These are phyloP conservation scores for Neofusicoccum ribis DNA, from an alignment of 2,329 filamentous ascomycete species.

Conservation along the genomic window DNA sequence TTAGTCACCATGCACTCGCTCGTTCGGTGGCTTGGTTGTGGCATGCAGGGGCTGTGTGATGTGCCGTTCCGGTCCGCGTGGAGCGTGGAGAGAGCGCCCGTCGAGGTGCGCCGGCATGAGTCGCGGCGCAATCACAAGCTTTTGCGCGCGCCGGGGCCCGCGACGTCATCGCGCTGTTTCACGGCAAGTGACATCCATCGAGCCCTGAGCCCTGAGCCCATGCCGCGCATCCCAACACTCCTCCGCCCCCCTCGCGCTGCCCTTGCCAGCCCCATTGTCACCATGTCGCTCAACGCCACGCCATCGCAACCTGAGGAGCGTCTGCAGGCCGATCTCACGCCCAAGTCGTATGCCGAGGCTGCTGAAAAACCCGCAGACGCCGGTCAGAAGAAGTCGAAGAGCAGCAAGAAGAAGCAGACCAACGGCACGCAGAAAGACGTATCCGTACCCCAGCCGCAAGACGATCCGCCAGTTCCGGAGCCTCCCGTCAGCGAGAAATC, in stretches of 20 bases:
- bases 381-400: slow-evolving; percentile 4
- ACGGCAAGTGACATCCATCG: slow-evolving; percentile 6
- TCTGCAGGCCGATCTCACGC: slow-evolving; percentile 38
- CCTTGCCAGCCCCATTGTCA: slow-evolving; percentile 14
- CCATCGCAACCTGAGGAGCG: slow-evolving; percentile 43
- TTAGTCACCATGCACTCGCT: background rate
- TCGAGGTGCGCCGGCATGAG: background rate
- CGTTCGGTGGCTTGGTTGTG: background rate
- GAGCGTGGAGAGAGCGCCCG: background rate
- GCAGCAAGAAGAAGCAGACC: slow-evolving; percentile 1
- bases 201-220: background rate
- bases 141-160: background rate
- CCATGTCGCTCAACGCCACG: slow-evolving; percentile 45
- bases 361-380: slow-evolving; percentile 22
- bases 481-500: slow-evolving; percentile 32
- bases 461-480: slow-evolving; percentile 5
- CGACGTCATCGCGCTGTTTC: slow-evolving; percentile 14
- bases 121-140: slow-evolving; percentile 16
- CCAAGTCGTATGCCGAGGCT: slow-evolving; percentile 44
- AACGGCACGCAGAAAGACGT: background rate
- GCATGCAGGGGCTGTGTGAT: slow-evolving; percentile 15
- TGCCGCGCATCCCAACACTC: slow-evolving; percentile 1
- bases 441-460: background rate
- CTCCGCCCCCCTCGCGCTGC: slow-evolving; percentile 17
- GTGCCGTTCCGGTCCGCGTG: slow-evolving; percentile 5